Percentiles rank a stretch among this genome's conserved stretches.
Evolutionary conservation across 2,329 filamentous ascomycete species (phyloP).

Genomic region (Leptoxyphium fumago): DNA sequence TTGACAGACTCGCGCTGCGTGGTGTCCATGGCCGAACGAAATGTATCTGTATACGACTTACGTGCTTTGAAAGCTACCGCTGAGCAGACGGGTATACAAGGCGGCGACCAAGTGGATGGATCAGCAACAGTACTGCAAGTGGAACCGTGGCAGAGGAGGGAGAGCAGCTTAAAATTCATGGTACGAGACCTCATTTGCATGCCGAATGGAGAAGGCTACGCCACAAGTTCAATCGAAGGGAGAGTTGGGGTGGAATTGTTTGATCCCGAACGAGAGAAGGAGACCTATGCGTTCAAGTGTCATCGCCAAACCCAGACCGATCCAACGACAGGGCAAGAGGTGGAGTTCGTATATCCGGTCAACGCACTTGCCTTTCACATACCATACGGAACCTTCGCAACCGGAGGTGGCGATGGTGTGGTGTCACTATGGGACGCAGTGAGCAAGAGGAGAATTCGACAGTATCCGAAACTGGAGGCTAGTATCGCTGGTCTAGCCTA

Average conservation of each 20-base stretch:
- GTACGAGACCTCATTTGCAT: conserved; percentile 88
- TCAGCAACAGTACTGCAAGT: conserved; percentile 33
- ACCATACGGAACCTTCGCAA: conserved; percentile 68
- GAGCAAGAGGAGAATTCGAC: conserved; percentile 75
- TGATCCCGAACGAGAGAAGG: conserved; percentile 76
- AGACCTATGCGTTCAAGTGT: conserved; percentile 98
- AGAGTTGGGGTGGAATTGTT: conserved; percentile 97
- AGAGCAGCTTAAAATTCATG: conserved; percentile 92
- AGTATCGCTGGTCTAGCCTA: conserved; percentile 68
- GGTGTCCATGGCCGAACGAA: conserved; percentile 85
- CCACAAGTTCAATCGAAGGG: conserved; percentile 83
- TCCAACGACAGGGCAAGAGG: conserved; percentile 25
- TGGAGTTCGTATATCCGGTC: conserved; percentile 79
- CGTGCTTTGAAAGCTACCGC: conserved; percentile 45
- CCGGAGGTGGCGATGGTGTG: conserved; percentile 76
- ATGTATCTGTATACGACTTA: conserved; percentile 92
- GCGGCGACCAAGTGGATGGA: conserved; percentile 20
- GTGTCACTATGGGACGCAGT: conserved; percentile 90
- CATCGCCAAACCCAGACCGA: conserved; percentile 62
- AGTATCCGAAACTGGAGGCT: conserved; percentile 72
- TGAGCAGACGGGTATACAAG: conserved; percentile 26
- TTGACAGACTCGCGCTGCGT: conserved; percentile 73
- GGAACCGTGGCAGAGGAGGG: conserved; percentile 81
- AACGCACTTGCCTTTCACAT: conserved; percentile 85
- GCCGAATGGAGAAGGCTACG: conserved; percentile 91